Evolutionary conservation across 2,329 filamentous ascomycete genomes (phyloP).

Genomic region (Botryotinia convoluta): DNA sequence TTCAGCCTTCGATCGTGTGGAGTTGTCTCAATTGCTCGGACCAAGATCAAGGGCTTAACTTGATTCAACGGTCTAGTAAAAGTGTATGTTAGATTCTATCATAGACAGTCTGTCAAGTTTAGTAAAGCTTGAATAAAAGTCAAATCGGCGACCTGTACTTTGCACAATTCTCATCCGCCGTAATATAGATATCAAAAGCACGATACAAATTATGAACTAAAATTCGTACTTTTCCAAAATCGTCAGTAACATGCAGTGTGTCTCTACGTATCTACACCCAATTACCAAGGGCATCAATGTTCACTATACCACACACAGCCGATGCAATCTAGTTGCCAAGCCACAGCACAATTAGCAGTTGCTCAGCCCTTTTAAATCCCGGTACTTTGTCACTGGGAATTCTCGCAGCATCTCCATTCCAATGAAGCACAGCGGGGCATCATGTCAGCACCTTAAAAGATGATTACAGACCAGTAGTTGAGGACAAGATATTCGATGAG

Average conservation of each 20-base stretch:
- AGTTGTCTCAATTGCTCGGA: constrained; percentile 6
- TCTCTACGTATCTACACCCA: background rate
- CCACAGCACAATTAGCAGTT: background rate
- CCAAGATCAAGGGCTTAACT: background rate
- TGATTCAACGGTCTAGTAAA: background rate
- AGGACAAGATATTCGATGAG: background rate
- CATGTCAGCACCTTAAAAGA: constrained; percentile 18
- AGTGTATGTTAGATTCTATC: background rate
- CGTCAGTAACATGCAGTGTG: background rate
- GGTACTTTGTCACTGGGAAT: constrained; percentile 19
- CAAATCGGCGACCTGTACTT: background rate
- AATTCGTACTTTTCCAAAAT: constrained; percentile 1
- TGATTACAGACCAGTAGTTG: background rate
- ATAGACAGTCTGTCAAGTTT: background rate
- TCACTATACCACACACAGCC: background rate
- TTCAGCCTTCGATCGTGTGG: constrained; percentile 14
- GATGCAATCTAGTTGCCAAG: background rate
- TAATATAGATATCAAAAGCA: background rate
- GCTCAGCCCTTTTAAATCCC: constrained; percentile 17
- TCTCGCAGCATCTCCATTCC: background rate
- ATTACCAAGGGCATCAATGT: background rate
- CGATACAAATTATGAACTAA: background rate
- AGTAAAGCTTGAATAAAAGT: background rate
- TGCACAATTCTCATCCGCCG: too few species aligned
- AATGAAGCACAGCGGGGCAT: constrained; percentile 1